Percentiles rank a stretch among this genome's conserved stretches.
phyloP scores from a whole-genome alignment of 1,139 yeast genomes.

The Saccharomyces hybrid region DNA sequence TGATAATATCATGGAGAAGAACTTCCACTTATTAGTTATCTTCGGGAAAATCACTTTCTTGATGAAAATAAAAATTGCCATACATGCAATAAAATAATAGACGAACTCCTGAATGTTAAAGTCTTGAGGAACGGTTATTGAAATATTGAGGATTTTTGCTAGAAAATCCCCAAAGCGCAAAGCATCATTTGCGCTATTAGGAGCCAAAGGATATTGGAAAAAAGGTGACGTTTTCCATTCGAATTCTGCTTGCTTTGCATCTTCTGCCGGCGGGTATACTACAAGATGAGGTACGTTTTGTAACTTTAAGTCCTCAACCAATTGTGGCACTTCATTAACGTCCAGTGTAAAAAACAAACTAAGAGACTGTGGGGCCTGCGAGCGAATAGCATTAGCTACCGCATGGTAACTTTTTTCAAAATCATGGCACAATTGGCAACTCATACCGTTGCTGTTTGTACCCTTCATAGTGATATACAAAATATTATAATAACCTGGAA shows the following conservation, averaged over 20 bases:
- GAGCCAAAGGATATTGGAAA: slow-evolving; percentile 30
- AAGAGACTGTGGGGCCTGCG: slow-evolving; percentile 37
- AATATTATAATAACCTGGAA: slow-evolving; percentile 39
- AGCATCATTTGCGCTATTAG: slow-evolving; percentile 25
- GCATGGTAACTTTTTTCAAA: slow-evolving; percentile 37
- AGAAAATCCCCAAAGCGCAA: slow-evolving; percentile 48
- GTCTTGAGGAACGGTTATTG: slow-evolving; percentile 38
- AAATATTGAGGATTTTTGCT: slow-evolving; percentile 39
- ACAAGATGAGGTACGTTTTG: slow-evolving; percentile 55
- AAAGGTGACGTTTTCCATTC: slow-evolving; percentile 30
- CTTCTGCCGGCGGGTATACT: slow-evolving; percentile 49
- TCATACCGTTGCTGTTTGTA: slow-evolving; percentile 25
- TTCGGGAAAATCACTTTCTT: slow-evolving; percentile 40
- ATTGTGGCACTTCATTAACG: slow-evolving; percentile 37
- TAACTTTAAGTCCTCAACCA: slow-evolving; percentile 39
- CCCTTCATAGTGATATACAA: slow-evolving; percentile 41
- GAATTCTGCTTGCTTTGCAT: slow-evolving; percentile 14
- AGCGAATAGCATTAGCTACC: slow-evolving; percentile 40
- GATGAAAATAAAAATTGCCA: slow-evolving; percentile 40
- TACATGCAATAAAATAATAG: slow-evolving; percentile 42
- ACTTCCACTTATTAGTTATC: slow-evolving; percentile 33
- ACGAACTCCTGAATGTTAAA: slow-evolving; percentile 40
- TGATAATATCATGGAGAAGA: slow-evolving; percentile 35
- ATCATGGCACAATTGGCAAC: slow-evolving; percentile 39
- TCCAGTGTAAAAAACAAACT: slow-evolving; percentile 49